Percentiles rank a stretch among this genome's conserved stretches.
Conservation (phyloP, 768 basidiomycete species). For the Amanita rubescens region DNA sequence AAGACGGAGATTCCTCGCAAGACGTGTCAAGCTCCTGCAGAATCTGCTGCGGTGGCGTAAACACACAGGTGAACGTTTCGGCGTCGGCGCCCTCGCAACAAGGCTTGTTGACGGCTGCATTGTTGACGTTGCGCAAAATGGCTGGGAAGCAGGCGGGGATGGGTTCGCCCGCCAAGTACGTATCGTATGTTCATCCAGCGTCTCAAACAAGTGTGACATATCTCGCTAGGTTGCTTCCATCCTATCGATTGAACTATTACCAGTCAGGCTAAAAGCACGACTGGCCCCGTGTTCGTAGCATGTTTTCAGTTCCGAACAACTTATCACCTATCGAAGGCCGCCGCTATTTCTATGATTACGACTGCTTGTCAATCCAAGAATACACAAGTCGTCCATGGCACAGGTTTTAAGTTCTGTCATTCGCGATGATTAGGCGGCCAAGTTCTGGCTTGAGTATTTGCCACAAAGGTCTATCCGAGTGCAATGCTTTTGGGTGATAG, state of each 20-base stretch:
- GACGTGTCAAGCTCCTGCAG: slow-evolving; percentile 62
- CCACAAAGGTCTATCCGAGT: neutral
- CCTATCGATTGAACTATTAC: slow-evolving; percentile 29
- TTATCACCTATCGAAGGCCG: too few species aligned
- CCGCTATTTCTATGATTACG: neutral
- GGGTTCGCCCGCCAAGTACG: slow-evolving; percentile 53
- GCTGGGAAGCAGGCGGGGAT: slow-evolving; percentile 87
- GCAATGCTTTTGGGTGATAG: neutral
- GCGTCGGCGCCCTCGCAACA: slow-evolving; percentile 45
- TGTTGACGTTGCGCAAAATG: slow-evolving; percentile 57
- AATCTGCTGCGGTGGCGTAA: slow-evolving; percentile 76
- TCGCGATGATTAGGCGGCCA: neutral
- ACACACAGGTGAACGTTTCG: slow-evolving; percentile 54
- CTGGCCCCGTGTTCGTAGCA: slow-evolving; percentile 12
- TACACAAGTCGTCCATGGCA: neutral
- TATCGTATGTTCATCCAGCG: slow-evolving; percentile 3
- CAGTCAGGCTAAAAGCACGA: slow-evolving; percentile 16
- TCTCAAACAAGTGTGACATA: neutral
- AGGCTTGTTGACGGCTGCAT: slow-evolving; percentile 54
- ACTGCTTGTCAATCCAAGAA: neutral
- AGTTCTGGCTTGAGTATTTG: neutral
- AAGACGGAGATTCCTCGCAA: slow-evolving; percentile 58
- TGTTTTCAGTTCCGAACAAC: slow-evolving; percentile 3
- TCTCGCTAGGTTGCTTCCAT: slow-evolving; percentile 26
- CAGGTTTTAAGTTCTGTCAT: neutral